Percentiles rank a stretch among this genome's conserved stretches.
Conservation (phyloP, 345 rosid genomes). For the Combretum micranthum region DNA sequence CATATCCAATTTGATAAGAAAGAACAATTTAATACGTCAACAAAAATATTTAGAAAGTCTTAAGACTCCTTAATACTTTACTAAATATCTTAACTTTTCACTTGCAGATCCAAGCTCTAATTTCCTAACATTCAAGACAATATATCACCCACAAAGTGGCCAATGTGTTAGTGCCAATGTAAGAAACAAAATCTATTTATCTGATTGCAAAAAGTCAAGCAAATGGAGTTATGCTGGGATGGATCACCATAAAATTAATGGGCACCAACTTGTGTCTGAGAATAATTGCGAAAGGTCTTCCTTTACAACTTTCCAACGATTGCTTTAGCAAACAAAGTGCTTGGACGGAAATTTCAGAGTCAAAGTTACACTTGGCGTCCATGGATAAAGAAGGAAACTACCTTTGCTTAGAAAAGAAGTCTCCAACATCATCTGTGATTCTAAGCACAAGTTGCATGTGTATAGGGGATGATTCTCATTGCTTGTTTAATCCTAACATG, state of each 20-base stretch:
- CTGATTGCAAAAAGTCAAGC: constrained; percentile 1
- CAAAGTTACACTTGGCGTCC: constrained; percentile 14
- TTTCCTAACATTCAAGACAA: constrained; percentile 10
- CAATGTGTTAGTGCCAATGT: constrained; percentile 12
- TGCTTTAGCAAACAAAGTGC: no score
- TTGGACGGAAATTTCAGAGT: no score
- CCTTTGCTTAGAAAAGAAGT: constrained; percentile 24
- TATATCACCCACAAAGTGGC: constrained; percentile 33
- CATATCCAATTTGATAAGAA: no score
- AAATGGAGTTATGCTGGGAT: constrained; percentile 10
- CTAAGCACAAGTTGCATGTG: constrained; percentile 26
- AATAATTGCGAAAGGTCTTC: no score
- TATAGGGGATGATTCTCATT: constrained; percentile 15
- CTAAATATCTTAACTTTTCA: not conserved
- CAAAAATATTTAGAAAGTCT: no score
- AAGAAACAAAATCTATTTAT: constrained; percentile 11
- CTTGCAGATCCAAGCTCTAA: constrained; percentile 28
- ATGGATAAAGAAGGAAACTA: constrained; percentile 15
- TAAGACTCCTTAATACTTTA: not conserved
- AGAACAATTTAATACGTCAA: not conserved
- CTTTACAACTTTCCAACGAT: no score
- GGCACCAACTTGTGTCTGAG: constrained; percentile 19
- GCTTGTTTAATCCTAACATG: constrained; percentile 21
- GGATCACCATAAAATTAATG: constrained; percentile 12
- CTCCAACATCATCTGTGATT: constrained; percentile 9